phyloP scores from a whole-genome alignment of 2,329 filamentous ascomycete genomes.

The Zopfia rhizophila region DNA sequence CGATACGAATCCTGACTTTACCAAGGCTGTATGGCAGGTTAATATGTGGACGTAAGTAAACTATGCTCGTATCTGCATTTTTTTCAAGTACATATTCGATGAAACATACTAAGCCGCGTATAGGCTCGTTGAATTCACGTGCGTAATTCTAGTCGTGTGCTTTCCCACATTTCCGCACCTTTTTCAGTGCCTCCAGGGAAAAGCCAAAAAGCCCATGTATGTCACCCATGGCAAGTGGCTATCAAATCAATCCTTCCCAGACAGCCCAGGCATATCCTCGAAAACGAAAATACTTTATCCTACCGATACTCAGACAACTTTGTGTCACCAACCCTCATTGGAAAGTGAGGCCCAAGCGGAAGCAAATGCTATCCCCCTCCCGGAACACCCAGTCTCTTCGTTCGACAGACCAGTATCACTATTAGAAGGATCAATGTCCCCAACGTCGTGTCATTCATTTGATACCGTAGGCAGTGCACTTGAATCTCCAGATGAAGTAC shows the following conservation, averaged over 20 bases:
- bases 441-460: too few relatives aligned
- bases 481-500: constrained; percentile 1
- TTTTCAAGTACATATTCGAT: background rate
- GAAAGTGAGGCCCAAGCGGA: background rate
- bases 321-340: background rate
- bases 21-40: constrained; percentile 16
- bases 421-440: too few relatives aligned
- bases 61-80: too few relatives aligned
- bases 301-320: too few relatives aligned
- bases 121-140: constrained; percentile 19
- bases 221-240: constrained; percentile 7
- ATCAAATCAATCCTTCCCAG: constrained; percentile 5
- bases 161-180: constrained; percentile 20
- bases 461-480: constrained; percentile 5
- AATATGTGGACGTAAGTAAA: constrained; percentile 23
- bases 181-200: constrained; percentile 17
- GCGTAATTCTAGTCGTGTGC: constrained; percentile 18
- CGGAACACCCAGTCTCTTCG: constrained; percentile 5
- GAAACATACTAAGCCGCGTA: background rate
- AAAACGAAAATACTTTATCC: too few relatives aligned
- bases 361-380: too few relatives aligned
- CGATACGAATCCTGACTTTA: constrained; percentile 11
- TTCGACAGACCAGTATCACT: constrained; percentile 16
- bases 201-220: constrained; percentile 5
- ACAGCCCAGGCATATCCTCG: background rate